phyloP scores from a whole-genome alignment of 805 yeast genomes.

The Myxozyma sirexii region DNA sequence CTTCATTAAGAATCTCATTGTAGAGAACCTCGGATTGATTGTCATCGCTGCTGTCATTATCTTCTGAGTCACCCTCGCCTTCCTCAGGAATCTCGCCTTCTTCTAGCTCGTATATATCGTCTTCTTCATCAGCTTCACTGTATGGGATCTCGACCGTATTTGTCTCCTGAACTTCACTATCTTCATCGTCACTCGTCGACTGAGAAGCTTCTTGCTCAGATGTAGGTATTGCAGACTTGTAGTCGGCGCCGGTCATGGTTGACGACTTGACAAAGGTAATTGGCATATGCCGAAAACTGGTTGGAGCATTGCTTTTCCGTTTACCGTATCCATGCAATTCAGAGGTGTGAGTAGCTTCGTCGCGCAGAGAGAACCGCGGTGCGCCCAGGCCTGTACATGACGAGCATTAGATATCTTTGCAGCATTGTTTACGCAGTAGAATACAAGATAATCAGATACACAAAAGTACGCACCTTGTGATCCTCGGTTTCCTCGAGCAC shows the following conservation, averaged over 20 bases:
- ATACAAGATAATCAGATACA: no score
- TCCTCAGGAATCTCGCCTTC: constrained; percentile 1
- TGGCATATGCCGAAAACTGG: background rate
- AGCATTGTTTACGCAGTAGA: no score
- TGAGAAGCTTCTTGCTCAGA: background rate
- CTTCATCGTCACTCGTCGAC: background rate
- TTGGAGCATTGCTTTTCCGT: background rate
- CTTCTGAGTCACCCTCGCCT: background rate
- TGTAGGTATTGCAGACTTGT: background rate
- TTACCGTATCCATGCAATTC: background rate
- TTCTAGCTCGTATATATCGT: constrained; percentile 1
- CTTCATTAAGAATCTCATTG: constrained; percentile 28
- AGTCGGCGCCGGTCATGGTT: background rate
- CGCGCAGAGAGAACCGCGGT: constrained; percentile 21
- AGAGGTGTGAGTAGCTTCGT: constrained; percentile 19
- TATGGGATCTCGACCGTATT: no score
- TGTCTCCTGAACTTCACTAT: background rate
- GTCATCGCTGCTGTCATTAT: background rate
- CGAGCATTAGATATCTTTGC: background rate
- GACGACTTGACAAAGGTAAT: constrained; percentile 13
- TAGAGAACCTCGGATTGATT: constrained; percentile 10
- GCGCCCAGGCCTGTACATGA: constrained; percentile 7
- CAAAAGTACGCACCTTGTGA: background rate
- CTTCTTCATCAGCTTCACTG: constrained; percentile 9
- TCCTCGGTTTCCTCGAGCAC: background rate